A percentile compares a stretch with the other conserved stretches of the same genome.
Conservation (phyloP, 2,329 filamentous ascomycete species). For the Exophiala sp. region DNA sequence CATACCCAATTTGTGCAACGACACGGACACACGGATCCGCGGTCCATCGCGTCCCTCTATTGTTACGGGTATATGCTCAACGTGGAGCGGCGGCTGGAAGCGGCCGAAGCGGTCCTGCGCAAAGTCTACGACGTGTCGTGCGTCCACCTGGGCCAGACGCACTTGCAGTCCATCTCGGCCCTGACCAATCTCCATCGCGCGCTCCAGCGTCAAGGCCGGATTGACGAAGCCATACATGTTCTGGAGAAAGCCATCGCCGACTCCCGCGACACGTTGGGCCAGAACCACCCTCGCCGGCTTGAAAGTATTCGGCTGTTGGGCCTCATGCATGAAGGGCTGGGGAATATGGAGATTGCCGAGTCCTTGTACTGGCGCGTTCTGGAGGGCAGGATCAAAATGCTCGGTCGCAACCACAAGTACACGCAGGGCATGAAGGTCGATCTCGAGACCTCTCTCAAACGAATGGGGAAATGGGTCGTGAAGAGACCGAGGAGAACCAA, state of each 20-base stretch:
- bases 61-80: slow-evolving; percentile 27
- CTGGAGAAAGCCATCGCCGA: slow-evolving; percentile 20
- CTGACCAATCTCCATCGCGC: slow-evolving; percentile 19
- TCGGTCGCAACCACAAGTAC: slow-evolving; percentile 21
- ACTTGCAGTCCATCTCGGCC: slow-evolving; percentile 24
- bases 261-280: slow-evolving; percentile 22
- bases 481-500: background rate
- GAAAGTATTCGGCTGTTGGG: slow-evolving; percentile 20
- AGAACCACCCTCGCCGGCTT: slow-evolving; percentile 23
- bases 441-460: slow-evolving; percentile 13
- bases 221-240: slow-evolving; percentile 22
- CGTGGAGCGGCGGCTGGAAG: slow-evolving; percentile 17
- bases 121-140: slow-evolving; percentile 21
- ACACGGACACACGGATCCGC: slow-evolving; percentile 17
- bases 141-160: slow-evolving; percentile 13
- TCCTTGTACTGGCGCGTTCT: slow-evolving; percentile 22
- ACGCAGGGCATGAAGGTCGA: slow-evolving; percentile 21
- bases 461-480: slow-evolving; percentile 18
- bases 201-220: slow-evolving; percentile 16
- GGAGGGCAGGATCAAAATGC: slow-evolving; percentile 25
- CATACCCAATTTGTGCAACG: slow-evolving; percentile 14
- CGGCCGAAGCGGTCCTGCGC: slow-evolving; percentile 19
- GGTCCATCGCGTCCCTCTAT: slow-evolving; percentile 24
- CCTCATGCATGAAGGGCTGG: slow-evolving; percentile 12
- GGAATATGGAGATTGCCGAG: slow-evolving; percentile 10